Evolutionary conservation across 345 rosid genomes (phyloP).

Genomic region (Mercurialis annua): DNA sequence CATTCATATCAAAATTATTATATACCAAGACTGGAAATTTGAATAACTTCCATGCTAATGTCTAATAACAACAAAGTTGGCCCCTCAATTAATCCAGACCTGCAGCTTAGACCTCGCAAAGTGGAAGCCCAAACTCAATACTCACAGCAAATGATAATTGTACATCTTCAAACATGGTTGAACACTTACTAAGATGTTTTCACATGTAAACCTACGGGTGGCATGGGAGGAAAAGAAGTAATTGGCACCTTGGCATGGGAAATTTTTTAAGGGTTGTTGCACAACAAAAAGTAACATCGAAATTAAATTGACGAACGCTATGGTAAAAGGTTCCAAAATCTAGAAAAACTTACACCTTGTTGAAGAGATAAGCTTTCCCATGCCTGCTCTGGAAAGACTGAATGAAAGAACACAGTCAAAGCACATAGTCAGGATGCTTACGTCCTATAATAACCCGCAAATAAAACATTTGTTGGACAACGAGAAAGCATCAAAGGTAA

Average conservation of each 20-base stretch:
- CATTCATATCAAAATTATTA: not conserved
- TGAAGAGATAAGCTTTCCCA: conserved; percentile 98
- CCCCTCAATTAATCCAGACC: not conserved
- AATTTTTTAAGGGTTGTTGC: not conserved
- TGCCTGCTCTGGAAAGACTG: conserved; percentile 87
- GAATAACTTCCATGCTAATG: not conserved
- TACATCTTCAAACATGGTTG: not conserved
- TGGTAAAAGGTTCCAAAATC: conserved; percentile 23
- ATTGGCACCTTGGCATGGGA: not conserved
- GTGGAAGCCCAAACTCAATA: not conserved
- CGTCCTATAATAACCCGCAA: conserved; percentile 18
- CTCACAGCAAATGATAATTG: not conserved
- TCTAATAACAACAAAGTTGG: not conserved
- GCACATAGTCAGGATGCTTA: conserved; percentile 32
- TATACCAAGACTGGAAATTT: not conserved
- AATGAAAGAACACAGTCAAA: conserved; percentile 37
- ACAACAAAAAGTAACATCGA: not conserved
- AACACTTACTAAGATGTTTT: not conserved
- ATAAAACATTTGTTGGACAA: conserved; percentile 11
- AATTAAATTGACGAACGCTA: not conserved
- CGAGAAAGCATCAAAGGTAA: conserved; percentile 5
- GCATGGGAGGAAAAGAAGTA: not conserved
- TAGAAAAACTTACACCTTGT: conserved; percentile 85
- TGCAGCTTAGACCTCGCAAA: not conserved
- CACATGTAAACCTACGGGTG: not conserved